Conservation (phyloP, 2,329 filamentous ascomycete genomes). For the Trichoderma afroharzianum region DNA sequence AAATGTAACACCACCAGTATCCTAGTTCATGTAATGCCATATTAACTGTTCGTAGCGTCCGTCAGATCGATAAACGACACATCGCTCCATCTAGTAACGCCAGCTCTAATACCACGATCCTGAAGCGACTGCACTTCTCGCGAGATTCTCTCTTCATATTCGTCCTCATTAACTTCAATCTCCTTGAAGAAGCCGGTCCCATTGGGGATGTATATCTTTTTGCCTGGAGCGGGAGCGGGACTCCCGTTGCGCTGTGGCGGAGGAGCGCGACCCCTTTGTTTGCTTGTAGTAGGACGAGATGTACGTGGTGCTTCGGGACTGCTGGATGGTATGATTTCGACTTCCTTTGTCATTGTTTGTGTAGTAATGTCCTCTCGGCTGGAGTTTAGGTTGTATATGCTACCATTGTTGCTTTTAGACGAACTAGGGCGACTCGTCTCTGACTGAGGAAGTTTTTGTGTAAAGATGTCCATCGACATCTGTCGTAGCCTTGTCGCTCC, state of each 20-base stretch:
- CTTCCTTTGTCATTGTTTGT: constrained; percentile 19
- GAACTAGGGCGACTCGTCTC: not conserved
- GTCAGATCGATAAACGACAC: constrained; percentile 35
- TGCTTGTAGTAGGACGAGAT: not conserved
- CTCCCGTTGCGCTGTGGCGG: not conserved
- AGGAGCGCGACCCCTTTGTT: not conserved
- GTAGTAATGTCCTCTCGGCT: constrained; percentile 9
- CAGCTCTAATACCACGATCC: constrained; percentile 19
- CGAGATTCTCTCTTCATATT: constrained; percentile 26
- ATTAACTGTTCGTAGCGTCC: not conserved
- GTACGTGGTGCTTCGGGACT: not conserved
- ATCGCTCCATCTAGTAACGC: constrained; percentile 30
- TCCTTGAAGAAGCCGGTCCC: constrained; percentile 39
- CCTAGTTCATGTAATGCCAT: not conserved
- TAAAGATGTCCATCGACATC: constrained; percentile 32
- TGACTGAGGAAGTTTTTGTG: constrained; percentile 18
- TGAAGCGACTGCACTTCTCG: constrained; percentile 22
- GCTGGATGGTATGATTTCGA: constrained; percentile 6
- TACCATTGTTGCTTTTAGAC: not conserved
- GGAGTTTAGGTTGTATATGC: not conserved
- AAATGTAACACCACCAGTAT: not conserved
- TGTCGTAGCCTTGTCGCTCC: constrained; percentile 28
- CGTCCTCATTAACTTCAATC: constrained; percentile 25
- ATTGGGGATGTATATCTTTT: constrained; percentile 39
- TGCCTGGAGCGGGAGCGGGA: constrained; percentile 26